Evolutionary conservation across 169 alveolate species (phyloP).

Genomic region (Pseudocohnilembus persalinus): DNA sequence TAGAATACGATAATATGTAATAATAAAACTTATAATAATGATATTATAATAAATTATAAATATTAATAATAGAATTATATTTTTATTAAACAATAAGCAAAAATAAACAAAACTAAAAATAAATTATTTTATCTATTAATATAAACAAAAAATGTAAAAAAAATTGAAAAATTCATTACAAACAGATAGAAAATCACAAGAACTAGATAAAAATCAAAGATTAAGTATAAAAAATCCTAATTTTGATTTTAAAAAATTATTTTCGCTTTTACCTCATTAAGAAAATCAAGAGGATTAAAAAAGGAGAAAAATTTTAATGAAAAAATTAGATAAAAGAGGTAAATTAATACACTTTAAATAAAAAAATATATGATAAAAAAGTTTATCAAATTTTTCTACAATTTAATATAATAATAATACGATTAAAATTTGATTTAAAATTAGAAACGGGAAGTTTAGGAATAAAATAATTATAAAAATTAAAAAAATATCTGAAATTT

Average conservation of each 20-base stretch:
- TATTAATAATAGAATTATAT: too few species aligned
- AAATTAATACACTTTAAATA: too few species aligned
- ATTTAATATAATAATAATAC: too few species aligned
- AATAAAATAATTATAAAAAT: too few species aligned
- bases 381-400: background rate
- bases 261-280: background rate
- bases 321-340: background rate
- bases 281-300: background rate
- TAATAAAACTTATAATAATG: too few species aligned
- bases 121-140: background rate
- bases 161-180: background rate
- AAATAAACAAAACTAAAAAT: background rate
- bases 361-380: too few species aligned
- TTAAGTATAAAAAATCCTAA: too few species aligned
- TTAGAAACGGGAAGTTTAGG: background rate
- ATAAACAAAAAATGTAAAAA: background rate
- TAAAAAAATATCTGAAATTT: background rate
- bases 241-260: too few species aligned
- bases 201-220: background rate
- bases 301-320: background rate
- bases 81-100: background rate
- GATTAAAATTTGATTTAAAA: too few species aligned
- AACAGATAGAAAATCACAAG: too few species aligned
- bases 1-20: too few species aligned
- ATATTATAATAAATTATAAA: too few species aligned